Evolutionary conservation across 2,329 filamentous ascomycete genomes (phyloP).

Genomic region (Diplodia sapinea): DNA sequence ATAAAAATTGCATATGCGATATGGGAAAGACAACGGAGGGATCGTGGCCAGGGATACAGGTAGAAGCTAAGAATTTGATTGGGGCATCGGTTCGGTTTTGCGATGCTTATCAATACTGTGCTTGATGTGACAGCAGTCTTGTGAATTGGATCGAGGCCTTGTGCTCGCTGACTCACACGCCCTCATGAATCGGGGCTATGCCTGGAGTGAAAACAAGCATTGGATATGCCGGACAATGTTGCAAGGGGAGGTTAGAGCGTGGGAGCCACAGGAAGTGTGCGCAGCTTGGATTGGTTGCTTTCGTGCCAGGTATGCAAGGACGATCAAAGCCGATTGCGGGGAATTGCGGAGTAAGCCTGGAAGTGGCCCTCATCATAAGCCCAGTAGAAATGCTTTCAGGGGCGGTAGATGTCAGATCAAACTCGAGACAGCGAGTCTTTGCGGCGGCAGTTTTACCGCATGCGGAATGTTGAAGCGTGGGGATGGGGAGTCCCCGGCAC

Average conservation of each 20-base stretch:
- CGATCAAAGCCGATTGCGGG: no score
- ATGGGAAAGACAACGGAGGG: background rate
- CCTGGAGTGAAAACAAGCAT: no score
- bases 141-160: no score
- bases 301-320: no score
- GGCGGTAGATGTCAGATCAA: background rate
- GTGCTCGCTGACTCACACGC: no score
- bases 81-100: background rate
- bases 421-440: background rate
- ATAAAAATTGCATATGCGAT: background rate
- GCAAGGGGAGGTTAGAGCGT: no score
- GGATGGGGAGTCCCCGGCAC: background rate
- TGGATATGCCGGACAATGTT: no score
- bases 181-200: no score
- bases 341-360: no score
- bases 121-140: background rate
- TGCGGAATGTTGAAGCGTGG: background rate
- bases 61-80: background rate
- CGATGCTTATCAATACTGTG: background rate
- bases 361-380: no score
- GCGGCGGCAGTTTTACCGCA: background rate
- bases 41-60: background rate
- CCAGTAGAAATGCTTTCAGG: no score
- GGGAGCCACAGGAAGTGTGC: no score
- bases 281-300: background rate